These are phyloP conservation scores for Neltuma alba DNA, from an alignment of 306 rosid genomes.

Conservation along the genomic window DNA sequence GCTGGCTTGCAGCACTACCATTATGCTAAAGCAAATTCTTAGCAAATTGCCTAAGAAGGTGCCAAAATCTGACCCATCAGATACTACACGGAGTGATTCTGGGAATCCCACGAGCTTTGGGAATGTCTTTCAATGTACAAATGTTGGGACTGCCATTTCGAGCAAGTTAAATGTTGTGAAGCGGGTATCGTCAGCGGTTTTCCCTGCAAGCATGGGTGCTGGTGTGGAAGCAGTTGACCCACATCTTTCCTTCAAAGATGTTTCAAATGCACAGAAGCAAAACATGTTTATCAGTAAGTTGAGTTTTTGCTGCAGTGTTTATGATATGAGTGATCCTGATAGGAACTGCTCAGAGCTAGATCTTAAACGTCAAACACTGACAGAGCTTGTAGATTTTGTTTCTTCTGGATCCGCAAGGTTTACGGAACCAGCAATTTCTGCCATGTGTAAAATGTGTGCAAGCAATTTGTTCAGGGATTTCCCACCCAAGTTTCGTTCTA, in stretches of 20 bases:
- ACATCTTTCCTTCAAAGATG: conserved; percentile 86
- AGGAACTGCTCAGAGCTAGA: conserved; percentile 68
- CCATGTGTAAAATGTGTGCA: conserved; percentile 89
- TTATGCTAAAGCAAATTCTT: conserved; percentile 93
- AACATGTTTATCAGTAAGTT: conserved; percentile 82
- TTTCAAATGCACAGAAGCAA: conserved; percentile 85
- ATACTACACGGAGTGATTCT: conserved; percentile 66
- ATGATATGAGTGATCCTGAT: conserved; percentile 67
- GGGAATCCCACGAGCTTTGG: conserved; percentile 64
- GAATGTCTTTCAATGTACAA: conserved; percentile 90
- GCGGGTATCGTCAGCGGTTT: conserved; percentile 95
- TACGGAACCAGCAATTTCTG: conserved; percentile 77
- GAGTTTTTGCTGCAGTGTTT: conserved; percentile 76
- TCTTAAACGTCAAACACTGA: conserved; percentile 74
- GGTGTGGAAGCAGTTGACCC: conserved; percentile 92
- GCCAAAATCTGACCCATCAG: conserved; percentile 68
- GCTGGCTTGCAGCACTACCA: conserved; percentile 43
- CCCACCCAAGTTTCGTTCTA: conserved; percentile 86
- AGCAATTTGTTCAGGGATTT: conserved; percentile 86
- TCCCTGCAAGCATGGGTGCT: conserved; percentile 77
- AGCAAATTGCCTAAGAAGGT: conserved; percentile 88
- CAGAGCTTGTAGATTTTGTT: conserved; percentile 86
- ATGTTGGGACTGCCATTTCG: conserved; percentile 88
- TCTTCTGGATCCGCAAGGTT: conserved; percentile 91
- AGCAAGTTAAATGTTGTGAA: conserved; percentile 94